These are phyloP conservation scores for Ocimum tenuiflorum DNA, from an alignment of 257 asterid genomes.

Conservation along the genomic window DNA sequence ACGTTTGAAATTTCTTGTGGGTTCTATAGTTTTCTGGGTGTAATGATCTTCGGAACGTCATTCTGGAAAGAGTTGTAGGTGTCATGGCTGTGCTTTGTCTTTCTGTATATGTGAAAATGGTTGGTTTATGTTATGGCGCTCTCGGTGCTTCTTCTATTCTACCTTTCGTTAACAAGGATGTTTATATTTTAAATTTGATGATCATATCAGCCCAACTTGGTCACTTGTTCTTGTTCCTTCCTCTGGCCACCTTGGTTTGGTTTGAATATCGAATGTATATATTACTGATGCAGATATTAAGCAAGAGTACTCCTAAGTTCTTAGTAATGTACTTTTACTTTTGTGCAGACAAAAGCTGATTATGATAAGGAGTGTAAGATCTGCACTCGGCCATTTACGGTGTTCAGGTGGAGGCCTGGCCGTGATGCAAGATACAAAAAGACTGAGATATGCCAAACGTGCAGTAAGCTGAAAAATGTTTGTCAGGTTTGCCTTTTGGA, in stretches of 20 bases:
- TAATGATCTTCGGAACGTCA: background rate
- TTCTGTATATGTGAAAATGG: background rate
- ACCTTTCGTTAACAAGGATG: background rate
- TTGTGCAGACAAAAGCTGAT: slow-evolving; percentile 79
- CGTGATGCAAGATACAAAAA: slow-evolving; percentile 98
- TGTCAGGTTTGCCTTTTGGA: slow-evolving; percentile 98
- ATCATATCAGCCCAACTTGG: too few relatives aligned
- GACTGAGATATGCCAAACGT: slow-evolving; percentile 92
- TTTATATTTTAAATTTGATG: background rate
- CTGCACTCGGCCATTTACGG: slow-evolving; percentile 91
- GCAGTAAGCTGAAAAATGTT: slow-evolving; percentile 94
- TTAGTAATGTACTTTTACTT: background rate
- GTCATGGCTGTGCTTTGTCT: background rate
- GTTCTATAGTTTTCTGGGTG: background rate
- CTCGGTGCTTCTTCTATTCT: background rate
- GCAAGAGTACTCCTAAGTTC: slow-evolving; percentile 1
- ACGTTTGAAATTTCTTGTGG: background rate
- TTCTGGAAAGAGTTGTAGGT: background rate
- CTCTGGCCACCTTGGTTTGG: too few relatives aligned
- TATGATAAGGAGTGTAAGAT: slow-evolving; percentile 97
- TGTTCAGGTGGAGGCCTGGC: slow-evolving; percentile 98
- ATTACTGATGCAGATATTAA: background rate
- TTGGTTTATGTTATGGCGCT: background rate
- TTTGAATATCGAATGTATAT: too few relatives aligned
- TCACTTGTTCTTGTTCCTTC: too few relatives aligned